These are phyloP conservation scores for Cladosporium sp. DNA, from an alignment of 2,329 filamentous ascomycete species.

Conservation along the genomic window DNA sequence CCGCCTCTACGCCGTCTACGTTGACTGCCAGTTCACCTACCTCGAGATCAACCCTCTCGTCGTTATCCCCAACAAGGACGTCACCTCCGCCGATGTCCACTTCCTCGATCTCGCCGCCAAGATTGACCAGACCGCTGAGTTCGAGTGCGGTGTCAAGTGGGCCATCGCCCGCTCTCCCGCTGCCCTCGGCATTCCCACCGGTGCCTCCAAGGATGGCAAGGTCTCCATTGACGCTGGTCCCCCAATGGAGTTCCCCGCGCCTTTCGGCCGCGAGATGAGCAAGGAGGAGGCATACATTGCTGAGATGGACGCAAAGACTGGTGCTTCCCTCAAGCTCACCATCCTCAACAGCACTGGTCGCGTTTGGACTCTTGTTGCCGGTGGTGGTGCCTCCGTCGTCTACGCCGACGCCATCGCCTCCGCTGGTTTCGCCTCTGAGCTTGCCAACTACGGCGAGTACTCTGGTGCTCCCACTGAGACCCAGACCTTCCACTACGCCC, in stretches of 20 bases:
- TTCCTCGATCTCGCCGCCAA: slow-evolving; percentile 99
- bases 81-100: slow-evolving; percentile 89
- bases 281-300: slow-evolving; percentile 99
- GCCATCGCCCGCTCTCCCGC: slow-evolving; percentile 87
- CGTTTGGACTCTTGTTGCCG: slow-evolving; percentile 96
- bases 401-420: slow-evolving; percentile 99
- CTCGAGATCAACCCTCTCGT: slow-evolving; percentile 99
- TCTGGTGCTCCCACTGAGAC: slow-evolving; percentile 98
- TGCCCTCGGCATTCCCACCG: slow-evolving; percentile 74
- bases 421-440: slow-evolving; percentile 87
- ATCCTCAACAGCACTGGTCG: slow-evolving; percentile 88
- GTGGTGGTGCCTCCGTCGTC: slow-evolving; percentile 98
- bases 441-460: slow-evolving; percentile 99
- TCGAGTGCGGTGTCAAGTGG: slow-evolving; percentile 99
- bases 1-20: slow-evolving; percentile 95
- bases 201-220: slow-evolving; percentile 59
- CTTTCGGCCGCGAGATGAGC: slow-evolving; percentile 95
- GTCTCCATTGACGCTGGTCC: slow-evolving; percentile 93
- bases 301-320: slow-evolving; percentile 98
- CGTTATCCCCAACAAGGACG: slow-evolving; percentile 89
- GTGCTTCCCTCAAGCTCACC: slow-evolving; percentile 96
- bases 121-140: slow-evolving; percentile 98
- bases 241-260: slow-evolving; percentile 97
- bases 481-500: slow-evolving; percentile 98
- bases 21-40: slow-evolving; percentile 99